These are phyloP conservation scores for Aschersonia sp. DNA, from an alignment of 2,329 filamentous ascomycete species.

Conservation along the genomic window DNA sequence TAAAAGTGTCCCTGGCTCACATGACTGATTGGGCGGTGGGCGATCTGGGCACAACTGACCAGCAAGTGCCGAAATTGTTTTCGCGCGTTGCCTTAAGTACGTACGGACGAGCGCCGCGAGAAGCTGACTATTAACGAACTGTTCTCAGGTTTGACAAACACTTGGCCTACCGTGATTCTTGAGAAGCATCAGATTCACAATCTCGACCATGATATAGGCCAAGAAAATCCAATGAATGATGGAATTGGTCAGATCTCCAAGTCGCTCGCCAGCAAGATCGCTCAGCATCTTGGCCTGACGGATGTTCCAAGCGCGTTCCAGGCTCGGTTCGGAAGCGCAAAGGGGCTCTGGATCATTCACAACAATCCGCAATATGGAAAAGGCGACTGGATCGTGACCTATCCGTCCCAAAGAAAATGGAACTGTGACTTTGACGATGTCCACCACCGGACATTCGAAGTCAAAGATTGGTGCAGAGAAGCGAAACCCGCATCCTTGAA, in stretches of 20 bases:
- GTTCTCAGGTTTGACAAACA: slow-evolving; percentile 35
- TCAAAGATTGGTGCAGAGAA: slow-evolving; percentile 27
- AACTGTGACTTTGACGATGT: slow-evolving; percentile 29
- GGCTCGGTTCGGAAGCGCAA: slow-evolving; percentile 56
- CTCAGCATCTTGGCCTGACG: slow-evolving; percentile 30
- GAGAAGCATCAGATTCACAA: slow-evolving; percentile 29
- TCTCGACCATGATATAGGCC: slow-evolving; percentile 18
- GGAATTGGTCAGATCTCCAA: slow-evolving; percentile 53
- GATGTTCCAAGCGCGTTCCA: slow-evolving; percentile 53
- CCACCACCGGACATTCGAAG: slow-evolving; percentile 49
- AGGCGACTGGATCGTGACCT: slow-evolving; percentile 51
- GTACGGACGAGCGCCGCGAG: slow-evolving; percentile 2
- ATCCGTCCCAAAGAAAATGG: slow-evolving; percentile 57
- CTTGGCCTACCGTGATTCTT: slow-evolving; percentile 29
- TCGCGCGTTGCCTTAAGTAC: slow-evolving; percentile 40
- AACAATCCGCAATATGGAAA: slow-evolving; percentile 24
- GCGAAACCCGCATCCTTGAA: slow-evolving; percentile 41
- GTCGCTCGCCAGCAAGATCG: slow-evolving; percentile 38
- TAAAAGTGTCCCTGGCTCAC: slow-evolving; percentile 19
- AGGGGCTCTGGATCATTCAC: slow-evolving; percentile 62
- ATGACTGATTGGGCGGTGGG: slow-evolving; percentile 41
- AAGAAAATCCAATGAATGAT: slow-evolving; percentile 43
- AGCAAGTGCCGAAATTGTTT: slow-evolving; percentile 42
- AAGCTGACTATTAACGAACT: background rate
- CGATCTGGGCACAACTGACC: slow-evolving; percentile 24